Conservation (phyloP, 139 green algal species). For the Micromonas commoda region DNA sequence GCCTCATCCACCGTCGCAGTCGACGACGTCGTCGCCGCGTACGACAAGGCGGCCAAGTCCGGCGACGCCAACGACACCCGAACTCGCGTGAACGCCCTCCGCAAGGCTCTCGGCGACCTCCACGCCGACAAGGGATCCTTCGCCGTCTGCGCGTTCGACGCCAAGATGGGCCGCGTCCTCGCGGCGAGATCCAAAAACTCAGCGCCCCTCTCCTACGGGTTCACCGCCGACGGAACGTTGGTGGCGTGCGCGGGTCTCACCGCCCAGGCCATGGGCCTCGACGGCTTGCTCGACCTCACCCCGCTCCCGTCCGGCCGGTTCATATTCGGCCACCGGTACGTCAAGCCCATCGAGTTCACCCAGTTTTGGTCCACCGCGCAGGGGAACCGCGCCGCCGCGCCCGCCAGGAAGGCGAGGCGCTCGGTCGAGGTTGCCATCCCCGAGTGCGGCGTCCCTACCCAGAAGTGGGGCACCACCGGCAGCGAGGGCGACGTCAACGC, state of each 20-base stretch:
- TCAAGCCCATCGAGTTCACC: slow-evolving; percentile 21
- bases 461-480: no score
- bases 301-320: background rate
- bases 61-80: background rate
- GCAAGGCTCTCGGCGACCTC: background rate
- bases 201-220: background rate
- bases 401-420: background rate
- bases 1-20: background rate
- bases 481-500: no score
- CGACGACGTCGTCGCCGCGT: background rate
- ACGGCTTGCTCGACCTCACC: background rate
- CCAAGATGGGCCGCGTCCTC: background rate
- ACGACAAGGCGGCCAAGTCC: background rate
- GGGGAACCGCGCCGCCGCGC: background rate
- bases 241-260: background rate
- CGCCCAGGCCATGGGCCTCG: background rate
- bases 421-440: background rate
- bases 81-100: background rate
- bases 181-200: background rate
- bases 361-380: slow-evolving; percentile 11
- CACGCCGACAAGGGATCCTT: background rate
- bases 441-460: no score
- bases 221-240: background rate
- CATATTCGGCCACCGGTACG: slow-evolving; percentile 15
- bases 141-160: slow-evolving; percentile 4